These are phyloP conservation scores for Tetrahymena elliotti DNA, from an alignment of 73 alveolate species.

Conservation along the genomic window DNA sequence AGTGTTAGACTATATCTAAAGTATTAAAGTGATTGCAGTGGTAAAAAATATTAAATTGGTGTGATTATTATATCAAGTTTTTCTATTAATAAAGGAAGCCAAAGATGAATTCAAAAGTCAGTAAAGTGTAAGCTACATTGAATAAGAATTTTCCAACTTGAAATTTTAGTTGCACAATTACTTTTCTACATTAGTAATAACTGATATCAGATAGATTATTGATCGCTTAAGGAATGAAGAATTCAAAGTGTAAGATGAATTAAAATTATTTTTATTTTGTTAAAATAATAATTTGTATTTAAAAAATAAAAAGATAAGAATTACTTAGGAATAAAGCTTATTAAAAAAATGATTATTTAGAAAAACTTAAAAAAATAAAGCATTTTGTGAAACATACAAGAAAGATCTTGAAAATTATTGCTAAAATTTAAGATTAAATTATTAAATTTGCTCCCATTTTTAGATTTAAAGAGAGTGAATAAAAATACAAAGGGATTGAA, in stretches of 20 bases:
- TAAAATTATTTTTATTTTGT: no score
- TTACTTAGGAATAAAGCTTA: neutral
- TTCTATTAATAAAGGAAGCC: neutral
- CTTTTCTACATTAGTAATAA: neutral
- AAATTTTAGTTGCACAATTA: neutral
- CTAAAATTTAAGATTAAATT: neutral
- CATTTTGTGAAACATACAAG: neutral
- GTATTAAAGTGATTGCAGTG: neutral
- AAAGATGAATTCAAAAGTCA: neutral
- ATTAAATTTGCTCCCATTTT: neutral
- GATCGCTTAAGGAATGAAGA: neutral
- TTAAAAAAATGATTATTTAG: neutral
- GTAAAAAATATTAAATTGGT: neutral
- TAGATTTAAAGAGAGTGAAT: neutral
- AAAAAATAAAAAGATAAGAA: neutral
- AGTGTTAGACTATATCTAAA: neutral
- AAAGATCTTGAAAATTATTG: neutral
- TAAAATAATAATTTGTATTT: no score
- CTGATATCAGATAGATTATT: neutral
- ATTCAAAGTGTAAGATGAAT: neutral
- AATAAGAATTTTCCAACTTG: neutral
- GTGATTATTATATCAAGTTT: neutral
- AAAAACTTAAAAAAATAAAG: neutral
- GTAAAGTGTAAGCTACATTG: neutral
- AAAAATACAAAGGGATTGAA: neutral